Evolutionary conservation across 1,139 yeast species (phyloP), one percentile per base, ranked within the genome.

Genomic region (Arxiozyma slooffiae): DNA sequence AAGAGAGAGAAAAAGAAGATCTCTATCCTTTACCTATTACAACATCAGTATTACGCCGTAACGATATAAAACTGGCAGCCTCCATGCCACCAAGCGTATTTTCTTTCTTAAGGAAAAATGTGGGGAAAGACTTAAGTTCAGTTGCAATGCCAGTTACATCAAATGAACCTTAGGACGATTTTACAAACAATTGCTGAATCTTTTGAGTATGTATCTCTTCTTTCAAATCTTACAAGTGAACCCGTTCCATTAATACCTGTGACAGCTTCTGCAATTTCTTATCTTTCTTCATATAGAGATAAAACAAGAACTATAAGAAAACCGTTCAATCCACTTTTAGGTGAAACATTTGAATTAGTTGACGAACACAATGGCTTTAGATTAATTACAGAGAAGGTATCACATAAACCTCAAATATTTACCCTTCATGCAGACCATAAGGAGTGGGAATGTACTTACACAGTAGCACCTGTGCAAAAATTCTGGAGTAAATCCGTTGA

Each of bases 401-500:
- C 78, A 46, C 96, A 89, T 61, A 77, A 85, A 49, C 96, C 97
- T 2, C 87, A 84, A 21, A 78, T 87, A 1, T 80, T 87, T 71
- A 96, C 96, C 1, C 74, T 83, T 41, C 82, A 79, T 62, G 88
- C 81, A 6, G 96, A 90, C 54, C 74, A 87, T 21, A 68, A 71
- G 11, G 69, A 75, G 34, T 92, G 98, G 97, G 78, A 79, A n/a
- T 71, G 88, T 48, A 76, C 77, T 45, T 87, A 81, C 64, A 77
- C 85, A 14, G 81, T 94, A 2, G 75, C 82, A 36, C 97, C 98
- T 0, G 77, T 80, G 34, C 97, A 90, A 61, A 89, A 88, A 66
- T 88, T 87, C 61, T 92, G 97, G 95, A 97, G 97, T 49, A 92
- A 92, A 68, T 83, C 89, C 42, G 80, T 88, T 16, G 97, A 92